Conservation (phyloP, 2,329 filamentous ascomycete genomes). For the Arthrobotrys conoides region DNA sequence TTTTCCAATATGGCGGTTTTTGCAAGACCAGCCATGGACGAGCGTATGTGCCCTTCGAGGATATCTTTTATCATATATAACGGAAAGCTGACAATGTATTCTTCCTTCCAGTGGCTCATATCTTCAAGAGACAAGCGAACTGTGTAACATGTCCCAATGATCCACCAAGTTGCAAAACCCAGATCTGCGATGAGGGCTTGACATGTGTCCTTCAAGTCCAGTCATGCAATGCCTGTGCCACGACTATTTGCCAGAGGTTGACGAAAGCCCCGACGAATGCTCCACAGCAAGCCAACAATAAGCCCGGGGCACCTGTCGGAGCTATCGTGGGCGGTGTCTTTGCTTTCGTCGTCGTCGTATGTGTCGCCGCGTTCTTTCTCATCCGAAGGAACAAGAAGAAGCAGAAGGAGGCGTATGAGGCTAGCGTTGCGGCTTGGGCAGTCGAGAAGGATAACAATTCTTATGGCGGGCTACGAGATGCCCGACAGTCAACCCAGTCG, state of each 20-base stretch:
- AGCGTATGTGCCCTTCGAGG: constrained; percentile 39
- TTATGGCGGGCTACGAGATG: constrained; percentile 67
- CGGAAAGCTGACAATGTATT: constrained; percentile 12
- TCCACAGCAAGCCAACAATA: constrained; percentile 60
- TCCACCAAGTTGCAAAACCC: constrained; percentile 73
- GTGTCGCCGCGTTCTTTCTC: constrained; percentile 81
- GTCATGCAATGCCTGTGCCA: constrained; percentile 75
- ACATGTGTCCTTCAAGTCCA: constrained; percentile 74
- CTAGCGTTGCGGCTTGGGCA: constrained; percentile 71
- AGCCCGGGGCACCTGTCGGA: constrained; percentile 76
- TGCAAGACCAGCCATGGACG: constrained; percentile 40
- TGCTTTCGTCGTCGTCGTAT: constrained; percentile 83
- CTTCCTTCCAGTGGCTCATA: constrained; percentile 42
- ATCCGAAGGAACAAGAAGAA: constrained; percentile 88
- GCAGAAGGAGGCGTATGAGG: constrained; percentile 72
- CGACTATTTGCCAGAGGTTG: constrained; percentile 69
- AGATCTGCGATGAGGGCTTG: constrained; percentile 70
- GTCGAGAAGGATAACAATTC: constrained; percentile 72
- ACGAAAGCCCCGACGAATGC: constrained; percentile 67
- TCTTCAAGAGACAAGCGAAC: constrained; percentile 51
- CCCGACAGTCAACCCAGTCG: constrained; percentile 80
- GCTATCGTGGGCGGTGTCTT: constrained; percentile 93
- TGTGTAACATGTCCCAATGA: constrained; percentile 73
- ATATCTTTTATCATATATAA: not conserved
- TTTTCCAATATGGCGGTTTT: constrained; percentile 40